Evolutionary conservation across 331 rosid genomes (phyloP), one percentile per base, ranked within the genome.

Genomic region (Cydonia oblonga): DNA sequence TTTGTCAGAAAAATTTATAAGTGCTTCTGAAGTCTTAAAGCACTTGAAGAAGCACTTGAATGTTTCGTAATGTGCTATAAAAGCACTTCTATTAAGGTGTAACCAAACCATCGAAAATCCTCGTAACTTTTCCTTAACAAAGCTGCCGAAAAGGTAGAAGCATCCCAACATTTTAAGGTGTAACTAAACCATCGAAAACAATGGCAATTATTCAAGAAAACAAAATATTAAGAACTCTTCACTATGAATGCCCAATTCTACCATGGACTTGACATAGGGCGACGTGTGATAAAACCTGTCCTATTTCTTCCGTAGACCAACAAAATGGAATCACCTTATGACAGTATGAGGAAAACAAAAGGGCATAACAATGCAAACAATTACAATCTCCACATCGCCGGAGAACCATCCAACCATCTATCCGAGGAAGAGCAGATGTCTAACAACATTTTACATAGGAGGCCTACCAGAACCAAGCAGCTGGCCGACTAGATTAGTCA

Each of bases 401-500:
- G 74, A 70, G 64, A 44, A 52, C 82, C 68, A 42, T 66, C 70
- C 64, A 72, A 54, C 38, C 28, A 25, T 22, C 54, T 26, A 53
- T 75, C 73, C 26, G 65, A 20, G n/a, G 65, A 58, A 57, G 67
- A 79, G 33, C 24, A 49, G 32, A 18, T 44, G 53, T 25, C 72
- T 33, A 69, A 75, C 38, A 33, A 33, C 38, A 11, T 16, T 38
- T 70, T 46, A 93, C 92, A 93, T 83, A 19, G 87, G 87, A 63
- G 96, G 97, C 80, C 74, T 78, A 67, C 98, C 97, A 24, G 96
- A 76, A 73, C 97, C 98, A 30, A 93, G 98, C 46, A 93, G 84
- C 91, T 93, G 97, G 18, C 98, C 98, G n/a, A 93, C 52, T 71
- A 93, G 83, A 86, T 89, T 93, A 56, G 97, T 93, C 86, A 93